Base-by-base conservation (phyloP, 2,329 filamentous ascomycete species). In the Simplicillium aogashimaense region DNA sequence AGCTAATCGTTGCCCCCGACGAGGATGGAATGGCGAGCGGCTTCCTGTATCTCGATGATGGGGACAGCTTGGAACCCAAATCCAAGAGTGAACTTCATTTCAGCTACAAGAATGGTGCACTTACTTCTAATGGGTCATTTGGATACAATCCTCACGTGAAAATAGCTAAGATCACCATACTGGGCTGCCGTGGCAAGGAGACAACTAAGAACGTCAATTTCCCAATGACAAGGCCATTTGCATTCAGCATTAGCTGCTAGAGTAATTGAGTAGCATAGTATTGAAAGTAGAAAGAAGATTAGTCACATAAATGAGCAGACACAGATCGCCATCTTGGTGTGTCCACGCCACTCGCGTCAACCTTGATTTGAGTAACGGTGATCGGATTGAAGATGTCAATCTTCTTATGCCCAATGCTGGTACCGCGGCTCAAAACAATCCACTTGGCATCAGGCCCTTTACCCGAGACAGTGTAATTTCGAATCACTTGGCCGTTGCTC, bases 1-100 rank as follows among this genome's bases (percentile, higher is more conserved):
- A 79, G 52, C 61, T 90, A 9, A 25, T 25, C 20, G 20, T 25
- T 12, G 15, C 33, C 7, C 15, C 31, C 11, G 31, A 16, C 30
- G 29, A 34, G 29, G 29, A 37, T 25, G n/a, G 38, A 9, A 41
- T 14, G 8, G 35, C 35, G 6, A 33, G 18, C 3, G 39, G 35
- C 1, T 29, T 9, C 16, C 17, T 37, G 12, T 29, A 37, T 37
- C 29, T 37, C 25, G 35, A 39, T 13, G 35, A 37, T 17, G 35
- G 35, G 11, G 20, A 41, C n/a, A 36, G 33, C 7, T 15, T 41
- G 7, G 39, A 34, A n/a, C 29, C 20, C 8, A 14, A 11, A 7
- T 15, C 28, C 12, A 41, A 34, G 9, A 37, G 34, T 29, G 15
- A 9, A 3, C 18, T 41, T 17, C 15, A 37, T 7, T 37, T 36